These are phyloP conservation scores for Perkinsela sp. DNA, from an alignment of 208 protist species.

Conservation along the genomic window DNA sequence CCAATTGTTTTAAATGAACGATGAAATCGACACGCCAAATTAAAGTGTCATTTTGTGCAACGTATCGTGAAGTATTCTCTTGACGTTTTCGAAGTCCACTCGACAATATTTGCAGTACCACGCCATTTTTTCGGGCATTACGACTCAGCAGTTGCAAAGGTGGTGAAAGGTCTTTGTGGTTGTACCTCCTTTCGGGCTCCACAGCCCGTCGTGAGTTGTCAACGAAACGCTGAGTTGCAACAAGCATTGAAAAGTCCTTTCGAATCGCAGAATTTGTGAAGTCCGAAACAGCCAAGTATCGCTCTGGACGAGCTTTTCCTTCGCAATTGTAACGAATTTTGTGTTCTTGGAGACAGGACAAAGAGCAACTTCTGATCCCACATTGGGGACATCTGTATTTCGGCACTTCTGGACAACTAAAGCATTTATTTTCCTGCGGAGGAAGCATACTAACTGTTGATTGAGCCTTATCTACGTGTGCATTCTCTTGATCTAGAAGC, in stretches of 20 bases:
- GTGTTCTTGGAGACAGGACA: background rate
- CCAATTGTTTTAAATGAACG: conserved; percentile 9
- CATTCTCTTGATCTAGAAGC: too few species aligned
- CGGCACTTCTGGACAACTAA: too few species aligned
- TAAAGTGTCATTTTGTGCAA: conserved; percentile 28
- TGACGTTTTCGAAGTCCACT: conserved; percentile 46
- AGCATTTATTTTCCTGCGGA: too few species aligned
- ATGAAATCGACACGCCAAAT: conserved; percentile 43
- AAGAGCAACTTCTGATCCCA: background rate
- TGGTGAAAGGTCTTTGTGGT: conserved; percentile 22
- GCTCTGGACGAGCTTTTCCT: background rate
- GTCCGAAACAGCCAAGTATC: background rate
- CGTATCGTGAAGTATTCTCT: conserved; percentile 33
- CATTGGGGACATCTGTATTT: background rate
- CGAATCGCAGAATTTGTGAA: background rate
- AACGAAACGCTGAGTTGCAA: background rate
- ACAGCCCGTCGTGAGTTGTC: background rate
- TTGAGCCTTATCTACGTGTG: too few species aligned
- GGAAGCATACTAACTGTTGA: too few species aligned
- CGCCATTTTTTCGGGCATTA: conserved; percentile 29
- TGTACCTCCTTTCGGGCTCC: conserved; percentile 8
- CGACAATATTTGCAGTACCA: conserved; percentile 51
- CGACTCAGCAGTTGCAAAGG: conserved; percentile 32
- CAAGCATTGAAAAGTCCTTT: background rate
- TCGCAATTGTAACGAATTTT: background rate